phyloP scores from a whole-genome alignment of 352 stramenopile genomes.

The Albugo candida region DNA sequence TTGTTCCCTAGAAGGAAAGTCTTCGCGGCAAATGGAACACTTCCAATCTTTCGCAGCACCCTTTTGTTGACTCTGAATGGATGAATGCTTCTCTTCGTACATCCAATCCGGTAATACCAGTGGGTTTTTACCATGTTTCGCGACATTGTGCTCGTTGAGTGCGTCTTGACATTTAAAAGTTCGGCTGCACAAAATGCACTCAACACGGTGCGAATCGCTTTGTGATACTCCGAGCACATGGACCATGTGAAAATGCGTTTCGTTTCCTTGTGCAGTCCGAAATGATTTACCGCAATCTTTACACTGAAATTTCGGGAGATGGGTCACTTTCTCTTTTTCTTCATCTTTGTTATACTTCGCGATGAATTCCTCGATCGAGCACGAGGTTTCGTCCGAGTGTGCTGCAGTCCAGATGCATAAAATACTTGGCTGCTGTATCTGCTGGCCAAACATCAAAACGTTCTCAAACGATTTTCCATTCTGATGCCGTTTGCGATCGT shows the following conservation, averaged over 20 bases:
- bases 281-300: slow-evolving; percentile 39
- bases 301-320: slow-evolving; percentile 16
- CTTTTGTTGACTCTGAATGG: neutral
- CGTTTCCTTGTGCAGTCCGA: slow-evolving; percentile 43
- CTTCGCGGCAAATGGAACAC: slow-evolving; percentile 20
- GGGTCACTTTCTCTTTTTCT: slow-evolving; percentile 17
- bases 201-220: neutral
- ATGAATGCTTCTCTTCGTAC: slow-evolving; percentile 11
- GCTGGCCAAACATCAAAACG: slow-evolving; percentile 47
- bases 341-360: slow-evolving; percentile 13
- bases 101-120: slow-evolving; percentile 73
- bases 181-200: slow-evolving; percentile 25
- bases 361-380: neutral
- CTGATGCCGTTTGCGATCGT: slow-evolving; percentile 75
- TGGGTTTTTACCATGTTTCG: slow-evolving; percentile 63
- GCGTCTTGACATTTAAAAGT: slow-evolving; percentile 64
- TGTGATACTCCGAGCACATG: slow-evolving; percentile 31
- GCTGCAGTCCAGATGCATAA: slow-evolving; percentile 30
- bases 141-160: slow-evolving; percentile 42
- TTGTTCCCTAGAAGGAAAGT: slow-evolving; percentile 5
- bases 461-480: slow-evolving; percentile 75
- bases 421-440: slow-evolving; percentile 36
- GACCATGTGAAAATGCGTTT: slow-evolving; percentile 72
- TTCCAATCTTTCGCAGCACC: neutral
- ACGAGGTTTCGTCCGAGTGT: neutral